Evolutionary conservation across 495 filamentous ascomycete species (phyloP).

Genomic region (Saxophila tyrrhenica): DNA sequence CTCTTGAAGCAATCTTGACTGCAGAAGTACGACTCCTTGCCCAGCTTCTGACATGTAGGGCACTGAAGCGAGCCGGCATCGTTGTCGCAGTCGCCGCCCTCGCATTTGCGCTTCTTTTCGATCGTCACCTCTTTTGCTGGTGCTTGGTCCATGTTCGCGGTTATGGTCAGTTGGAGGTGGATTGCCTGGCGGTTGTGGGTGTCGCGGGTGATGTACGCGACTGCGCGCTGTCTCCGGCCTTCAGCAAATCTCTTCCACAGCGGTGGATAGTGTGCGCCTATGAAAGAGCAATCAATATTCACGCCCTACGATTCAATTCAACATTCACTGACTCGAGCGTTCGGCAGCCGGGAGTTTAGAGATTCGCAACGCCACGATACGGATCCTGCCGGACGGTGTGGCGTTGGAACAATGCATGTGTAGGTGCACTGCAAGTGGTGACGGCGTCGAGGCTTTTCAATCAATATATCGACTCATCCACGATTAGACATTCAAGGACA

Average conservation of each 20-base stretch:
- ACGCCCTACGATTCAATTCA: too few species aligned
- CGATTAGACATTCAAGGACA: not conserved
- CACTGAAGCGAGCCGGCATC: slow-evolving; percentile 78
- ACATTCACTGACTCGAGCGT: too few species aligned
- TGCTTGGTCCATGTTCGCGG: slow-evolving; percentile 9
- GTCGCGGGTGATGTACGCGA: too few species aligned
- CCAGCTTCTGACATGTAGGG: slow-evolving; percentile 83
- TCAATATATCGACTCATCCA: not conserved
- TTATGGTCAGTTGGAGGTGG: not conserved
- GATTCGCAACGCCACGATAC: too few species aligned
- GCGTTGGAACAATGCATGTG: too few species aligned
- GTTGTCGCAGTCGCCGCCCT: slow-evolving; percentile 70
- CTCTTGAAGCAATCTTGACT: slow-evolving; percentile 97
- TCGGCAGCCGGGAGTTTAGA: too few species aligned
- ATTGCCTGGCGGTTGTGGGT: too few species aligned
- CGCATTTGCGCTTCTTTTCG: slow-evolving; percentile 54
- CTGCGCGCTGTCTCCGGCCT: too few species aligned
- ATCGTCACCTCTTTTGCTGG: slow-evolving; percentile 19
- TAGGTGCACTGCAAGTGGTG: not conserved
- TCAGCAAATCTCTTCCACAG: too few species aligned
- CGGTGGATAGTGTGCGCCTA: too few species aligned
- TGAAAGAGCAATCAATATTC: too few species aligned
- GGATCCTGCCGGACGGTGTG: too few species aligned
- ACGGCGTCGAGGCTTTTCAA: not conserved
- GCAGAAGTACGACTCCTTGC: slow-evolving; percentile 90